These are phyloP conservation scores for Boletus tomentosulus DNA, from an alignment of 768 basidiomycete genomes.

Conservation along the genomic window DNA sequence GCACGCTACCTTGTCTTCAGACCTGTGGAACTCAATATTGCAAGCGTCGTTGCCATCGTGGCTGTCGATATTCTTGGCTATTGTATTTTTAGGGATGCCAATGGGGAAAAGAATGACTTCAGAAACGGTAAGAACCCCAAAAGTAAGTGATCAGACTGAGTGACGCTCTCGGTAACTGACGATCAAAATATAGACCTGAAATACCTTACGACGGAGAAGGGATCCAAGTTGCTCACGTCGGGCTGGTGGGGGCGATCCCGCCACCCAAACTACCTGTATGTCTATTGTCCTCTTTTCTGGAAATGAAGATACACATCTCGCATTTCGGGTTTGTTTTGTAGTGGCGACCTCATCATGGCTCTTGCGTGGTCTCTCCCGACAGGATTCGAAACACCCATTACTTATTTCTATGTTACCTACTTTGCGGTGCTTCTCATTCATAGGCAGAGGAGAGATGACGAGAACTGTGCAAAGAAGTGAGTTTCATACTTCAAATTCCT, in stretches of 20 bases:
- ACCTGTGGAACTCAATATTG: constrained; percentile 69
- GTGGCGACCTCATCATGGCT: constrained; percentile 86
- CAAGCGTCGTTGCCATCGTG: constrained; percentile 53
- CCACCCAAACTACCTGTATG: constrained; percentile 89
- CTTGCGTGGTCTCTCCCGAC: constrained; percentile 92
- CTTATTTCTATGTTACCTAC: constrained; percentile 92
- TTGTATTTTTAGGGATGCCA: constrained; percentile 86
- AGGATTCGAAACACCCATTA: constrained; percentile 87
- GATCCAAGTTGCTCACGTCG: constrained; percentile 86
- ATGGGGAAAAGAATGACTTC: constrained; percentile 95
- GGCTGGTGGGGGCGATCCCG: constrained; percentile 97
- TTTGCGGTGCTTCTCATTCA: constrained; percentile 88
- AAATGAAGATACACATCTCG: not conserved
- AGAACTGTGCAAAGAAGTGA: constrained; percentile 84
- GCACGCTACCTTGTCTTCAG: constrained; percentile 93
- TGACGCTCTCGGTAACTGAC: constrained; percentile 1
- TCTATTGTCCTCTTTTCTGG: not conserved
- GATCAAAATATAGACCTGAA: constrained; percentile 53
- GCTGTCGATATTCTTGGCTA: constrained; percentile 69
- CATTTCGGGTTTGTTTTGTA: constrained; percentile 22
- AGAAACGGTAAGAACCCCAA: constrained; percentile 92
- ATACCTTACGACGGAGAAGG: constrained; percentile 76
- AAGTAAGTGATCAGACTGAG: constrained; percentile 43
- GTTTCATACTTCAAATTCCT: constrained; percentile 21
- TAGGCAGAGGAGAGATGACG: constrained; percentile 87